Evolutionary conservation across 2,329 filamentous ascomycete genomes (phyloP).

Genomic region (Bipolaris sorokiniana): DNA sequence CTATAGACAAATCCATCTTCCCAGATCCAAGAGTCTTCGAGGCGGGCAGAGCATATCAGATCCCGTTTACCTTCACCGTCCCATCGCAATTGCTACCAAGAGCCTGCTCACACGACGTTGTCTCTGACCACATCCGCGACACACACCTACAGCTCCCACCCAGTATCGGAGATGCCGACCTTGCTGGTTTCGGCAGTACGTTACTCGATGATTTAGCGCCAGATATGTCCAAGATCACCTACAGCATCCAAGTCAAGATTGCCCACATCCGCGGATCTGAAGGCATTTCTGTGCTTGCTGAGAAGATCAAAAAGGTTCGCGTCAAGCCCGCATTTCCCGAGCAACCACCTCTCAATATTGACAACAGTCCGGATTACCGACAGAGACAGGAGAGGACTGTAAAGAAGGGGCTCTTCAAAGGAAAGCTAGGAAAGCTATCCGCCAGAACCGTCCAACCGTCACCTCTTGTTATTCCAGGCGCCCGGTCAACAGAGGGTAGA

Average conservation of each 20-base stretch:
- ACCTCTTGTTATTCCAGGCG: slow-evolving; percentile 58
- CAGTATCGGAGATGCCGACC: slow-evolving; percentile 64
- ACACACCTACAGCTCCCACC: slow-evolving; percentile 67
- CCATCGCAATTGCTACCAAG: slow-evolving; percentile 65
- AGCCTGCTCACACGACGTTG: slow-evolving; percentile 62
- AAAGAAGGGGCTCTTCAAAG: slow-evolving; percentile 65
- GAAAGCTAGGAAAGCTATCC: slow-evolving; percentile 63
- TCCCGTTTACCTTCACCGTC: slow-evolving; percentile 69
- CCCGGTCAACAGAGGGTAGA: slow-evolving; percentile 45
- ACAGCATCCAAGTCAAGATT: slow-evolving; percentile 60
- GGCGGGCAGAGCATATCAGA: slow-evolving; percentile 62
- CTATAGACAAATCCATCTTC: slow-evolving; percentile 60
- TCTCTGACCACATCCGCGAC: slow-evolving; percentile 59
- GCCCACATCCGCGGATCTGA: slow-evolving; percentile 49
- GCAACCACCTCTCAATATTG: slow-evolving; percentile 63
- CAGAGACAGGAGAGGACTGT: slow-evolving; percentile 65
- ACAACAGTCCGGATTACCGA: slow-evolving; percentile 58
- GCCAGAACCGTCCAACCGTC: slow-evolving; percentile 65
- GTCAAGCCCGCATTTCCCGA: slow-evolving; percentile 66
- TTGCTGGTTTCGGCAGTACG: slow-evolving; percentile 57
- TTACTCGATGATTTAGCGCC: slow-evolving; percentile 67
- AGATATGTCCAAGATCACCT: slow-evolving; percentile 66
- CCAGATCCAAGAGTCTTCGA: slow-evolving; percentile 62
- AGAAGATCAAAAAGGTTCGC: slow-evolving; percentile 62
- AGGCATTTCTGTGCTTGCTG: slow-evolving; percentile 54